phyloP scores from a whole-genome alignment of 106 monocot species.

The Agapanthus africanus region DNA sequence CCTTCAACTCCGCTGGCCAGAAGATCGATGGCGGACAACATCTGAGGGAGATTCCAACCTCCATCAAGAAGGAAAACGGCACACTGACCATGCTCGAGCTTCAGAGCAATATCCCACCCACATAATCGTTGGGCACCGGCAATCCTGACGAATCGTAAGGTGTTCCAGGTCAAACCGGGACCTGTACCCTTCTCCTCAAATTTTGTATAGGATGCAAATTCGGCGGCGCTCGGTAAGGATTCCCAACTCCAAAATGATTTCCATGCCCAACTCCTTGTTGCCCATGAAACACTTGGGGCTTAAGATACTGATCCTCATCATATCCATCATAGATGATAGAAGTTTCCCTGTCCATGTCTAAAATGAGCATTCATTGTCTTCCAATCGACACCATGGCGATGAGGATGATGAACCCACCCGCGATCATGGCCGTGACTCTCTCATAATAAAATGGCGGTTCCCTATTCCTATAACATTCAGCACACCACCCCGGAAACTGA shows the following conservation, averaged over 20 bases:
- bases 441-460: slow-evolving; percentile 38
- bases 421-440: slow-evolving; percentile 37
- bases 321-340: slow-evolving; percentile 32
- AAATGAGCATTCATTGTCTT: slow-evolving; percentile 18
- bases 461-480: slow-evolving; percentile 35
- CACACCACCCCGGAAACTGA: slow-evolving; percentile 31
- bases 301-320: slow-evolving; percentile 24
- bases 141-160: slow-evolving; percentile 30
- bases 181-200: slow-evolving; percentile 33
- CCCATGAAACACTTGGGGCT: slow-evolving; percentile 13
- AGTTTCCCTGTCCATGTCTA: slow-evolving; percentile 24
- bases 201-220: slow-evolving; percentile 38
- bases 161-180: slow-evolving; percentile 22
- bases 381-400: slow-evolving; percentile 30
- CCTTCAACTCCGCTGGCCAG: no score
- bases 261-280: slow-evolving; percentile 29
- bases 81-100: no score
- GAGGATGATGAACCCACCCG: slow-evolving; percentile 32
- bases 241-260: slow-evolving; percentile 43
- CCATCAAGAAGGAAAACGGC: no score
- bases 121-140: slow-evolving; percentile 24
- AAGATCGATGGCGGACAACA: no score
- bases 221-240: slow-evolving; percentile 36
- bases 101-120: no score
- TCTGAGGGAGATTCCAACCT: no score